Base-by-base conservation (phyloP, 2,329 filamentous ascomycete species). In the Aphanoascus verrucosus region DNA sequence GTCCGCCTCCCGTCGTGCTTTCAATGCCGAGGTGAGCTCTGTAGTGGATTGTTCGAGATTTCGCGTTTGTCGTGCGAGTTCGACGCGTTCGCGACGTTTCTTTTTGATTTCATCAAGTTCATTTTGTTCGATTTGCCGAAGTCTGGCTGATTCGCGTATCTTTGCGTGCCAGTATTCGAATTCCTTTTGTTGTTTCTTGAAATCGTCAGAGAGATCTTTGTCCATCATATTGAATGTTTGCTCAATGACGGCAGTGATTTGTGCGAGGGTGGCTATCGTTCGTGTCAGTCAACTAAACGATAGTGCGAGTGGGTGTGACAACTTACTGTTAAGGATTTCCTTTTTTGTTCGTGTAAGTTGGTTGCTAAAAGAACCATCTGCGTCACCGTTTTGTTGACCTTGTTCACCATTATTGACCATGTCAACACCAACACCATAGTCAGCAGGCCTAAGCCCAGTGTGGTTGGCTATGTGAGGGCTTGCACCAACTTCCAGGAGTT, bases 401-500 rank as follows among this genome's bases (percentile, higher is more conserved):
- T 63, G 69, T 58, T 55, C 67, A 72, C 56, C 77, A 15, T 67
- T 67, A 52, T 72, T 69, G 37, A 77, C 74, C 58, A 75, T 72
- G 49, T 88, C 85, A 8, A 81, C 81, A 4, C 88, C 88, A 28
- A 97, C 88, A 7, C 91, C 91, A 72, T 98, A 98, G 67, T 97
- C 93, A n/a, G 89, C 77, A 0, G 93, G 90, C 38, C 88, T 80
- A 11, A 97, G 77, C 17, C 91, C 90, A 43, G 90, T 90, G 47
- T 89, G 83, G 63, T 98, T 98, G 5, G 88, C 80, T 63, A 97
- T 90, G 51, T 85, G 82, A n/a, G 89, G 85, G 67, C 97, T 89
- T 1, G 93, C 93, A 54, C 91, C 89, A 42, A 98, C 90, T 69
- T 98, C 93, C 9, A 97, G 77, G 32, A 98, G 76, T 66, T 98